Percentiles rank a stretch among this genome's conserved stretches.
phyloP scores from a whole-genome alignment of 2,329 filamentous ascomycete species.

The Thielaviopsis musarum region DNA sequence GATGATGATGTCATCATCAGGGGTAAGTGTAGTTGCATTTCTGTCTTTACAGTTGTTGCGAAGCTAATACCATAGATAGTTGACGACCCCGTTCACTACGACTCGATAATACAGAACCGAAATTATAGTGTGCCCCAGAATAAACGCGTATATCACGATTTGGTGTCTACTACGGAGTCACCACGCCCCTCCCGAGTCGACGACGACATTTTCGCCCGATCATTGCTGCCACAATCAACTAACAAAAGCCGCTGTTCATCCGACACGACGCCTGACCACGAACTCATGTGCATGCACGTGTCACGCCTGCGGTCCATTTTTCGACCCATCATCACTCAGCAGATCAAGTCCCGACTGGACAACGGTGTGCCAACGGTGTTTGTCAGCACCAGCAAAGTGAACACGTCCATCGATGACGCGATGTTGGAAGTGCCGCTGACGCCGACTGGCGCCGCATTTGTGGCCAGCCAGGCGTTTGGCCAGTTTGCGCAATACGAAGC shows the following conservation, averaged over 20 bases:
- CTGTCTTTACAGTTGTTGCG: no score
- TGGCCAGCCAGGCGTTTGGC: neutral
- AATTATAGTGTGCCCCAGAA: no score
- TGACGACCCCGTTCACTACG: no score
- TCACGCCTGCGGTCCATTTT: neutral
- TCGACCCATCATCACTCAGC: neutral
- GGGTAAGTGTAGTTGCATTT: neutral
- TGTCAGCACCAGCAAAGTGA: neutral
- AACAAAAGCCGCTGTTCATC: neutral
- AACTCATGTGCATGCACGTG: neutral
- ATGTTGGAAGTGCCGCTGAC: neutral
- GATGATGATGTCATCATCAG: neutral
- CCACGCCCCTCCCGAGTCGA: no score
- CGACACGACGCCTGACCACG: neutral
- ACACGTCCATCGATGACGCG: neutral
- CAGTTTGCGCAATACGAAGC: neutral
- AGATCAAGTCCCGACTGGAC: no score
- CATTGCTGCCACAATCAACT: no score
- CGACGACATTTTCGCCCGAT: no score
- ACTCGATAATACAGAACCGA: no score
- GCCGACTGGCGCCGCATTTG: neutral
- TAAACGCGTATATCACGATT: no score
- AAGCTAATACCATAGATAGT: no score
- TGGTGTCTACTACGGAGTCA: no score
- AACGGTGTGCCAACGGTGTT: no score